A percentile compares a stretch with the other conserved stretches of the same genome.
Conservation (phyloP, 495 filamentous ascomycete species). For the Talaromyces nanjingensis region DNA sequence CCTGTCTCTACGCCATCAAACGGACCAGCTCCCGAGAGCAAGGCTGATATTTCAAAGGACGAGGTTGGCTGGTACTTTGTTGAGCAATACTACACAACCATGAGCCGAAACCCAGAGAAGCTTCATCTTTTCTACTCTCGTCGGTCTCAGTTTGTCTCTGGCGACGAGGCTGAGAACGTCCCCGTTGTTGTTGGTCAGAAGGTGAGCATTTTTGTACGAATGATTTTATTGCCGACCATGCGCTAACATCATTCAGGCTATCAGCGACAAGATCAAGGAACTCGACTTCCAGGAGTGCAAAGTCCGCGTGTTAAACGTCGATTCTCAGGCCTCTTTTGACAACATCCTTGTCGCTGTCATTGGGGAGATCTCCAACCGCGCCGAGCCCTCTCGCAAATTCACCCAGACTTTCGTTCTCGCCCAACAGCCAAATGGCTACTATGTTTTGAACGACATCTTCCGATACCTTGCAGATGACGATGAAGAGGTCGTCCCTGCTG, state of each 20-base stretch:
- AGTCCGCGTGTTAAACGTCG: conserved; percentile 95
- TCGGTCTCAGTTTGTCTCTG: conserved; percentile 74
- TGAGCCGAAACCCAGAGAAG: conserved; percentile 90
- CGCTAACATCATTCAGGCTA: conserved; percentile 50
- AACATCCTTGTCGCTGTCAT: conserved; percentile 97
- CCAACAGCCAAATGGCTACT: conserved; percentile 93
- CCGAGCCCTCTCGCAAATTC: conserved; percentile 84
- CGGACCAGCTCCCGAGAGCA: conserved; percentile 33
- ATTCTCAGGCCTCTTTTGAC: conserved; percentile 84
- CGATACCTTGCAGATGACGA: conserved; percentile 78
- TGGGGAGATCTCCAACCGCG: conserved; percentile 93
- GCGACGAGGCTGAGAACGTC: conserved; percentile 79
- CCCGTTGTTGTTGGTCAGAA: conserved; percentile 75
- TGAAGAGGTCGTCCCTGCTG: conserved; percentile 55
- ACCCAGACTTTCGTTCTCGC: conserved; percentile 98
- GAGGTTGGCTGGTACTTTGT: conserved; percentile 99
- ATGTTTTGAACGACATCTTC: conserved; percentile 97
- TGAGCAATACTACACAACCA: conserved; percentile 96
- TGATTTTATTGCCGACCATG: conserved; percentile 5
- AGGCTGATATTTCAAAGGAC: conserved; percentile 57
- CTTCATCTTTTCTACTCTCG: conserved; percentile 85
- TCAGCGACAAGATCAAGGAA: conserved; percentile 86
- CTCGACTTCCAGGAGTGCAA: conserved; percentile 97
- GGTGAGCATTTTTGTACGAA: conserved; percentile 44
- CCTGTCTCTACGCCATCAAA: conserved; percentile 39